Conservation (phyloP, 371 early-diverging fungal species). For the Mortierella sp. region DNA sequence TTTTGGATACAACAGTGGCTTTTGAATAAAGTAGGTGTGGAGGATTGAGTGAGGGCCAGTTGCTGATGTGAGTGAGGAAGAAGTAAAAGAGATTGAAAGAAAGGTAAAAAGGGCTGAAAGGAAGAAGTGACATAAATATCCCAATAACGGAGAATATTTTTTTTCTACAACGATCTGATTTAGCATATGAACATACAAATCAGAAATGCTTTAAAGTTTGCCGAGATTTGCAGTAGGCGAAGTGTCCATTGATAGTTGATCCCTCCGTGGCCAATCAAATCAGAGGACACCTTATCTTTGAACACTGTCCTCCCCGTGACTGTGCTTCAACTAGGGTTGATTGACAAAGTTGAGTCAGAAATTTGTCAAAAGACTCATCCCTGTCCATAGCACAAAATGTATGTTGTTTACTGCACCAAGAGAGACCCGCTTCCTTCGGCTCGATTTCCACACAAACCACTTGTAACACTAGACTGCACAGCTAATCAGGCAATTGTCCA, state of each 20-base stretch:
- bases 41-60: too few species aligned
- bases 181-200: not conserved
- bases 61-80: not conserved
- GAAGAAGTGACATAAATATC: not conserved
- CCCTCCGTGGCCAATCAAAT: slow-evolving; percentile 5
- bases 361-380: slow-evolving; percentile 12
- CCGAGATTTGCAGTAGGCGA: not conserved
- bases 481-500: not conserved
- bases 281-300: not conserved
- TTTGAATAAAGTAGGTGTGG: too few species aligned
- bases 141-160: not conserved
- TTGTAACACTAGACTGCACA: not conserved
- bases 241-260: not conserved
- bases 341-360: slow-evolving; percentile 19
- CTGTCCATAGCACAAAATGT: not conserved
- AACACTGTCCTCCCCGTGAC: not conserved
- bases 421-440: too few species aligned
- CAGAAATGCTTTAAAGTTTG: not conserved
- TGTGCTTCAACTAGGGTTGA: not conserved
- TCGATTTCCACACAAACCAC: not conserved
- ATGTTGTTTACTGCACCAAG: not conserved
- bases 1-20: too few species aligned
- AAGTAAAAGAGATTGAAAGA: not conserved
- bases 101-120: not conserved
- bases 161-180: not conserved